phyloP scores from a whole-genome alignment of 331 rosid genomes.

The Acacia pycnantha region DNA sequence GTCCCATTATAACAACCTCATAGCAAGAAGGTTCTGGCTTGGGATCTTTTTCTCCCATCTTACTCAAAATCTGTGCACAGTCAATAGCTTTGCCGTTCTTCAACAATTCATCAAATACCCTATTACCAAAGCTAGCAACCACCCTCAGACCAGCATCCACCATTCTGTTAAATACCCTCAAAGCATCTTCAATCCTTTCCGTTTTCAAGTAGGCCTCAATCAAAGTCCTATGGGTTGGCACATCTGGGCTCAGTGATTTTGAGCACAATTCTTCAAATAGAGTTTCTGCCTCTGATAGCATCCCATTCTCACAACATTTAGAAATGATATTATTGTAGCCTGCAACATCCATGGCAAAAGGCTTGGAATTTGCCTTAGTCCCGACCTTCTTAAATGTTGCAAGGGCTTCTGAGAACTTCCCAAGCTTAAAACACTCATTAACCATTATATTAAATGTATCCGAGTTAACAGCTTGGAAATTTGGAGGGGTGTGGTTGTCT shows the following conservation, averaged over 20 bases:
- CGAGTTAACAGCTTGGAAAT: slow-evolving; percentile 81
- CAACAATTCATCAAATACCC: slow-evolving; percentile 71
- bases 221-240: slow-evolving; percentile 67
- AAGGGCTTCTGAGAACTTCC: slow-evolving; percentile 55
- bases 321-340: slow-evolving; percentile 86
- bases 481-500: slow-evolving; percentile 91
- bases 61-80: slow-evolving; percentile 73
- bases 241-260: slow-evolving; percentile 85
- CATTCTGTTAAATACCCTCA: slow-evolving; percentile 72
- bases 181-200: slow-evolving; percentile 69
- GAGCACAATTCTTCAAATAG: slow-evolving; percentile 70
- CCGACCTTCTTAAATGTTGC: slow-evolving; percentile 82
- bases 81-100: slow-evolving; percentile 65
- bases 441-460: slow-evolving; percentile 91
- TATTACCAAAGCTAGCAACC: slow-evolving; percentile 75
- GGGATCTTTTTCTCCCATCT: slow-evolving; percentile 93
- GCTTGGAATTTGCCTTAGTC: slow-evolving; percentile 65
- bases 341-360: slow-evolving; percentile 90
- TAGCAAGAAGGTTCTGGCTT: slow-evolving; percentile 85
- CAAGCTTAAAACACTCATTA: slow-evolving; percentile 75
- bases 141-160: slow-evolving; percentile 88
- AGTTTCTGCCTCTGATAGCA: slow-evolving; percentile 72
- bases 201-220: slow-evolving; percentile 73
- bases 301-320: slow-evolving; percentile 69
- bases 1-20: slow-evolving; percentile 82